Base-by-base conservation (phyloP, 2,329 filamentous ascomycete species). In the Penicillium corylophilum region DNA sequence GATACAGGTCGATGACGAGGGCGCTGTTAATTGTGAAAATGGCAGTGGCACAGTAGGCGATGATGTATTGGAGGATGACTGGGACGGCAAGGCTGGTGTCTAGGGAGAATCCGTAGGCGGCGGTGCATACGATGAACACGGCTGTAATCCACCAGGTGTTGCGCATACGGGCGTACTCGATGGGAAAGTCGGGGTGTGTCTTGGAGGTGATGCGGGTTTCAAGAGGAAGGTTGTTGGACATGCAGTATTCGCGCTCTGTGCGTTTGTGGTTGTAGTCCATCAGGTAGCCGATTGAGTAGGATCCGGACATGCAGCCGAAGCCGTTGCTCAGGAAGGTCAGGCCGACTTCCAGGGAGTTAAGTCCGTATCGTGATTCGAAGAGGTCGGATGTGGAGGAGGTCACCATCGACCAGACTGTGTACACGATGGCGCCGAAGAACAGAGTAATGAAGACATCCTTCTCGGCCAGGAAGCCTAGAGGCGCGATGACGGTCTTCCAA, bases 371-470 rank as follows among this genome's bases (percentile, higher is more conserved):
- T 0, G 64, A 55, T 54, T 74, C 64, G 48, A 79, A 62, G 0
- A 69, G 50, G 20, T 65, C 65, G 0, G 74, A 71, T 1, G 76
- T 79, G 12, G 67, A 74, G 1, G 75, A 72, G 2, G 74, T 77
- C 5, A 79, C 71, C 76, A 79, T 79, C 20, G 69, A 76, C 76
- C 76, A 79, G 12, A 77, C 69, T 0, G 76, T 71, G 55, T 79
- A 80, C 1, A 76, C 68, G 5, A 76, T 67, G 10, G 70, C 70
- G 38, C 76, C 74, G 36, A 72, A 79, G 46, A 77, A 60, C 0
- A 79, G 60, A 4, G 70, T 72, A 40, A 72, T 63, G 39, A 77
- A 67, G 13, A 79, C 72, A 46, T 80, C 77, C 53, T 77, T 78
- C 50, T 80, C 74, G 7, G 59, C 54, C 3, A 80, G 65, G 49